These are phyloP conservation scores for Colletotrichum sp. DNA, from an alignment of 2,329 filamentous ascomycete species.

Conservation along the genomic window DNA sequence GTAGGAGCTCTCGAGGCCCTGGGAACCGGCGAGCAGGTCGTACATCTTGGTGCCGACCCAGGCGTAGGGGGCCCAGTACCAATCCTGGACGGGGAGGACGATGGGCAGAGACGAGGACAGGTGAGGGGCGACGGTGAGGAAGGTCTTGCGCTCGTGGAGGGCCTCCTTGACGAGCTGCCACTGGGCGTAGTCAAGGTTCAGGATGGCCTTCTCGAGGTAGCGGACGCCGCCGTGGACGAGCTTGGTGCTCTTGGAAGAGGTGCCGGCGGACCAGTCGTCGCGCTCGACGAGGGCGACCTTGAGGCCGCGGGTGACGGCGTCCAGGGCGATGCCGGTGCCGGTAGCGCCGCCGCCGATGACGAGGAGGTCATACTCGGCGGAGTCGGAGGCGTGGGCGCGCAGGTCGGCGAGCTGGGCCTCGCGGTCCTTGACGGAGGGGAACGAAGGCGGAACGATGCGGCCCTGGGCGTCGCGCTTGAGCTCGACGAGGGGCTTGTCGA, in stretches of 20 bases:
- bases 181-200: conserved; percentile 85
- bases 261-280: conserved; percentile 83
- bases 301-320: conserved; percentile 79
- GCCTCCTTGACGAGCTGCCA: conserved; percentile 83
- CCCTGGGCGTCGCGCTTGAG: conserved; percentile 40
- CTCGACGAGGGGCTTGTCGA: conserved; percentile 36
- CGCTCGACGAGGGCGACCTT: conserved; percentile 83
- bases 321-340: conserved; percentile 80
- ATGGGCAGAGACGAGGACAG: conserved; percentile 83
- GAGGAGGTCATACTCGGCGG: conserved; percentile 75
- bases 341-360: conserved; percentile 83
- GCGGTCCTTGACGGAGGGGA: conserved; percentile 38
- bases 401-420: conserved; percentile 45
- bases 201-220: conserved; percentile 86
- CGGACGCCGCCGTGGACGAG: conserved; percentile 85
- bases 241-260: conserved; percentile 87
- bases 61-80: conserved; percentile 83
- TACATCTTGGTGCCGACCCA: conserved; percentile 78
- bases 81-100: conserved; percentile 81
- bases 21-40: conserved; percentile 80
- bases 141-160: conserved; percentile 81
- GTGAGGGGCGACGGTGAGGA: conserved; percentile 83
- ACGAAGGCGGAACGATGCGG: conserved; percentile 42
- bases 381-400: conserved; percentile 38
- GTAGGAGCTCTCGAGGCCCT: conserved; percentile 85